phyloP scores from a whole-genome alignment of 129 eudicot species.

The Artemisia annua region DNA sequence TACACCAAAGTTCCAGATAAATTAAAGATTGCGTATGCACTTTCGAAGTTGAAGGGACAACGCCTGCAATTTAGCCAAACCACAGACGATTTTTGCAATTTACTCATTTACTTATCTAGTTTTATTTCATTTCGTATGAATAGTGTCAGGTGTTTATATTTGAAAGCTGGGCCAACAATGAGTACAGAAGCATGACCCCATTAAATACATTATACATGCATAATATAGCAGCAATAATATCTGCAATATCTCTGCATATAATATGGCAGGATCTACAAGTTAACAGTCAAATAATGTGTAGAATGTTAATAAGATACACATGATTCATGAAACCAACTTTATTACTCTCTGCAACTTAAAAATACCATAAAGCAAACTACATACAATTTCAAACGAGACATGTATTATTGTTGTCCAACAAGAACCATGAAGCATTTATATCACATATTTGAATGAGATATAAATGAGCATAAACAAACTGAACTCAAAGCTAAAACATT shows the following conservation, averaged over 20 bases:
- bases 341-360: conserved; percentile 17
- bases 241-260: conserved; percentile 1
- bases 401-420: conserved; percentile 19
- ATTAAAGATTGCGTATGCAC: too few species aligned
- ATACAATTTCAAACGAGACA: not conserved
- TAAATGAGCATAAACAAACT: not conserved
- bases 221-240: conserved; percentile 2
- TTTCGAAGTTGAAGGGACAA: not conserved
- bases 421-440: not conserved
- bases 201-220: conserved; percentile 13
- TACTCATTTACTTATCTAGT: not conserved
- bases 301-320: conserved; percentile 26
- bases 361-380: not conserved
- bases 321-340: conserved; percentile 33
- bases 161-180: conserved; percentile 26
- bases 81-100: too few species aligned
- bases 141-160: conserved; percentile 11
- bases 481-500: too few species aligned
- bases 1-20: too few species aligned
- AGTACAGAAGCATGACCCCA: conserved; percentile 28
- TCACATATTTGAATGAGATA: not conserved
- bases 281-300: not conserved
- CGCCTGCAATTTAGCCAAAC: too few species aligned
- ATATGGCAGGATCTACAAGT: conserved; percentile 24
- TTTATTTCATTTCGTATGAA: not conserved